Evolutionary conservation across 345 rosid species (phyloP), one percentile per base, ranked within the genome.

Genomic region (Gossypium rotundifolium): DNA sequence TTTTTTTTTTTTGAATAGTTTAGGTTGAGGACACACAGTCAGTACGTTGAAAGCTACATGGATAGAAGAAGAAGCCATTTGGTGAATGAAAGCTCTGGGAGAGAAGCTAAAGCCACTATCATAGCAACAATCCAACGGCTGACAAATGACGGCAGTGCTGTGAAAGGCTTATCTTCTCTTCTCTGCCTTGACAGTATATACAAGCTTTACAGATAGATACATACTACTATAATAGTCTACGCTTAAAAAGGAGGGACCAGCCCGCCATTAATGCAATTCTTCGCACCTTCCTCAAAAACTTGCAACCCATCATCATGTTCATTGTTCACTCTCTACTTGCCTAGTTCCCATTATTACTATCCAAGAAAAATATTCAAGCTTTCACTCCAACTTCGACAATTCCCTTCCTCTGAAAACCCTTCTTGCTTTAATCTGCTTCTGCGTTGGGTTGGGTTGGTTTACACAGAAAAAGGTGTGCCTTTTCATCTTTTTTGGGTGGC

Each of bases 121-220:
- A 52, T 61, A 20, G 1, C n/a, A 65, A 40, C 60, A 64, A 82
- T 83, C 89, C 71, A 78, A 81, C 87, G 87, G 86, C 82, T 80
- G 86, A 78, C 75, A 2, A 80, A 68, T 65, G 73, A 77, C 25
- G 52, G 29, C 59, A 65, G 22, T 66, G 44, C 59, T 4, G 72
- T 33, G 67, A 63, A 74, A 78, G 72, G 75, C 76, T 79, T 81
- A 74, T 80, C 81, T 49, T 76, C 40, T 33, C 40, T 33, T 49
- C 48, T 54, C 72, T 65, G 78, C 71, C 80, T 71, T 51, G 61
- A 78, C 68, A 67, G 7, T 33, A 33, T 33, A 5, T 33, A 33
- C 40, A 49, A 14, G n/a, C 53, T 49, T 49, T 49, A 49, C 53
- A 0, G 53, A 49, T 49, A 49, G n/a, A 49, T 49, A 14, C 60